Conservation (phyloP, 495 filamentous ascomycete genomes). For the Delitschia confertaspora region DNA sequence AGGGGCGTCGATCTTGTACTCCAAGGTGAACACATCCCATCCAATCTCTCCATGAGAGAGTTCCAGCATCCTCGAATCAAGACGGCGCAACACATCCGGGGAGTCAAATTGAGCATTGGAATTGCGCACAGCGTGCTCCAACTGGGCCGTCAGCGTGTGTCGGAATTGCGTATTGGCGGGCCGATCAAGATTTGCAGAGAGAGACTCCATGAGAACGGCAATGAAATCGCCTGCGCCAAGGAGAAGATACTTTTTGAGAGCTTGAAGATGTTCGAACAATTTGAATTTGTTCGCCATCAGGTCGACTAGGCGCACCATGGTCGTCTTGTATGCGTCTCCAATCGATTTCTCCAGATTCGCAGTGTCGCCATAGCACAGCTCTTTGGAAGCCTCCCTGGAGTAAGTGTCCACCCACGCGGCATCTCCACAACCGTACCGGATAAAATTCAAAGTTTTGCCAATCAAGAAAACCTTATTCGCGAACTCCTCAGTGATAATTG, state of each 20-base stretch:
- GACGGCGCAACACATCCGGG: constrained; percentile 80
- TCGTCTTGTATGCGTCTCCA: constrained; percentile 93
- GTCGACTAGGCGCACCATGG: constrained; percentile 89
- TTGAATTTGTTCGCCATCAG: constrained; percentile 92
- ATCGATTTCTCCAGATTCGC: constrained; percentile 85
- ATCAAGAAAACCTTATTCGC: constrained; percentile 94
- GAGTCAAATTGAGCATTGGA: constrained; percentile 96
- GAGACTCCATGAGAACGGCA: constrained; percentile 90
- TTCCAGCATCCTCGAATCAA: constrained; percentile 95
- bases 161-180: constrained; percentile 93
- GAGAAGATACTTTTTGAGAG: constrained; percentile 89
- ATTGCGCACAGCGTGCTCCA: constrained; percentile 94
- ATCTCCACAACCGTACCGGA: constrained; percentile 87
- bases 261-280: constrained; percentile 82
- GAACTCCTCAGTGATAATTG: constrained; percentile 84
- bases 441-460: constrained; percentile 97
- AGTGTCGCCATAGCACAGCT: constrained; percentile 89
- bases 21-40: constrained; percentile 98
- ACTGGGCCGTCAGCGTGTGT: constrained; percentile 89
- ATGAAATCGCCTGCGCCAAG: constrained; percentile 97
- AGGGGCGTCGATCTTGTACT: constrained; percentile 96
- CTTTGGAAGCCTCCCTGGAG: constrained; percentile 87
- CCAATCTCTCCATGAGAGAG: constrained; percentile 93
- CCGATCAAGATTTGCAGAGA: constrained; percentile 83
- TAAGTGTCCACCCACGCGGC: constrained; percentile 93